phyloP scores from a whole-genome alignment of 1,284 basidiomycete species.

The Ceratobasidium sp. region DNA sequence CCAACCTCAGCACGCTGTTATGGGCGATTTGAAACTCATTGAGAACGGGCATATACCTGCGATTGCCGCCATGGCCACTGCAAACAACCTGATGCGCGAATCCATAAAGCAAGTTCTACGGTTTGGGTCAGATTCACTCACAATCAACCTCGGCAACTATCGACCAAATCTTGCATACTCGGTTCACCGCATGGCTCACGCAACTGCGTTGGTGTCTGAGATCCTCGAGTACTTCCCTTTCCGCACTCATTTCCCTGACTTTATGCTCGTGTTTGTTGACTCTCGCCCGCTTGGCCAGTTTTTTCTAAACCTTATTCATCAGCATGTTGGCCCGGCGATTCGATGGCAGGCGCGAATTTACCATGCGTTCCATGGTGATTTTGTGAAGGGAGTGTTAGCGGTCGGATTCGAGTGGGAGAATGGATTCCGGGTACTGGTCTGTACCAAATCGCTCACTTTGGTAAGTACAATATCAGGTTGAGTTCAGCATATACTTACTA shows the following conservation, averaged over 20 bases:
- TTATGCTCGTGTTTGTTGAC: background rate
- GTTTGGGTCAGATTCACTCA: background rate
- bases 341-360: background rate
- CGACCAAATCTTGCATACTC: background rate
- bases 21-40: conserved; percentile 1
- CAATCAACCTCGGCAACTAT: no score
- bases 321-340: background rate
- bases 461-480: background rate
- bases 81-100: background rate
- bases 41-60: background rate
- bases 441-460: background rate
- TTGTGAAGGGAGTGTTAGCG: background rate
- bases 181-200: background rate
- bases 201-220: background rate
- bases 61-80: conserved; percentile 9
- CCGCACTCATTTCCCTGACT: background rate
- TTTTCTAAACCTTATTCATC: background rate
- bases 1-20: background rate
- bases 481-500: background rate
- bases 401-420: background rate
- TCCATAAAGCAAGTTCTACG: background rate
- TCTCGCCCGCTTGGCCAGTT: background rate
- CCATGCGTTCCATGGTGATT: background rate
- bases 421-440: background rate
- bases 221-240: background rate